Conservation (phyloP, 176 grass and related monocot species). For the Lolium perenne region DNA sequence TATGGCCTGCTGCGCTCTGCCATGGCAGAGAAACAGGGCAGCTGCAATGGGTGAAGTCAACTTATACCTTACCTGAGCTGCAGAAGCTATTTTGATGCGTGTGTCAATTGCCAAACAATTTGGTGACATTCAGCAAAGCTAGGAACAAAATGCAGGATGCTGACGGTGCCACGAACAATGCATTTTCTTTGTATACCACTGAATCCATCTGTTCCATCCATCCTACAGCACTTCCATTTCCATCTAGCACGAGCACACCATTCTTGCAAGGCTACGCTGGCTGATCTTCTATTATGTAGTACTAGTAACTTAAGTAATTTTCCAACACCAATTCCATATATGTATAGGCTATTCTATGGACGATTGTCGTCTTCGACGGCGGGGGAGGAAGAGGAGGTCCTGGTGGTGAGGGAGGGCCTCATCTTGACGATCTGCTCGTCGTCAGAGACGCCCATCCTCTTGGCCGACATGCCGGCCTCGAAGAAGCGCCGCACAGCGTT, state of each 20-base stretch:
- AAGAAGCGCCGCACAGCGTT: slow-evolving; percentile 70
- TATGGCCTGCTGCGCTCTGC: slow-evolving; percentile 26
- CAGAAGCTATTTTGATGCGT: neutral
- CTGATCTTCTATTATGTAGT: neutral
- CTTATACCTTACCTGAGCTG: neutral
- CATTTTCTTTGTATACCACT: slow-evolving; percentile 24
- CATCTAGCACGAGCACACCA: slow-evolving; percentile 19
- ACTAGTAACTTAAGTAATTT: neutral
- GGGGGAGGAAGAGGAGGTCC: slow-evolving; percentile 40
- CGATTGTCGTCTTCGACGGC: neutral
- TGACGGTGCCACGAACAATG: neutral
- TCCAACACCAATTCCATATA: neutral
- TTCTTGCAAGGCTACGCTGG: slow-evolving; percentile 10
- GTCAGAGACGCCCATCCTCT: slow-evolving; percentile 60
- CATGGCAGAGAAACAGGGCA: neutral
- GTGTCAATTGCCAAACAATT: neutral
- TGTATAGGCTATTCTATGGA: slow-evolving; percentile 45
- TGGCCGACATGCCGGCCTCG: slow-evolving; percentile 67
- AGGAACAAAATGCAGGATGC: neutral
- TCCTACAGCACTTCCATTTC: neutral
- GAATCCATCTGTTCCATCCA: neutral
- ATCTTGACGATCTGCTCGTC: slow-evolving; percentile 92
- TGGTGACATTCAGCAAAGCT: neutral
- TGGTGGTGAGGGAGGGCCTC: slow-evolving; percentile 90
- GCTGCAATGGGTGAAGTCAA: neutral